Evolutionary conservation across 202 grass and related monocot genomes (phyloP).

Genomic region (Zizania palustris): DNA sequence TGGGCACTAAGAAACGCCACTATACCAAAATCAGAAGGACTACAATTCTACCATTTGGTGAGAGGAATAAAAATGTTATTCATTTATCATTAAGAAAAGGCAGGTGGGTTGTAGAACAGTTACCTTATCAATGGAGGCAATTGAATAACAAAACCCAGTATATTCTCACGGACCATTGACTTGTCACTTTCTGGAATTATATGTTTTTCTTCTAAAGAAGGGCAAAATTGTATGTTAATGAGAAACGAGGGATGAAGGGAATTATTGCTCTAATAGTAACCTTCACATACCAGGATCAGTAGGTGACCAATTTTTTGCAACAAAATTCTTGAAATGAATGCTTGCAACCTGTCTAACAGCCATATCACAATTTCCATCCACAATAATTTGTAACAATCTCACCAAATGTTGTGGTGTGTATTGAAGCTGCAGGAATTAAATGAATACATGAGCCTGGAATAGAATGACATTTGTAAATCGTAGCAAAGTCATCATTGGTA

Average conservation of each 20-base stretch:
- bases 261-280: background rate
- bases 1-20: conserved; percentile 12
- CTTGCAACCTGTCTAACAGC: conserved; percentile 85
- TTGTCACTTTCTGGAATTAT: conserved; percentile 82
- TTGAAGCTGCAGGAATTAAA: conserved; percentile 61
- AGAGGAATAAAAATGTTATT: background rate
- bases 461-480: conserved; percentile 26
- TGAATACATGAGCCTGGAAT: conserved; percentile 15
- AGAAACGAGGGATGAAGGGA: background rate
- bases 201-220: conserved; percentile 55
- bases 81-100: background rate
- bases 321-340: conserved; percentile 98
- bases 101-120: background rate
- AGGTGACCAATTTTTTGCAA: conserved; percentile 84
- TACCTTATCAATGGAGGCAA: conserved; percentile 90
- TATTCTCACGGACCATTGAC: conserved; percentile 75
- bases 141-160: conserved; percentile 81
- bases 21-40: conserved; percentile 9
- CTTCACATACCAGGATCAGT: conserved; percentile 54
- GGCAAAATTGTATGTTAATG: background rate
- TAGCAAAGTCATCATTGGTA: conserved; percentile 5
- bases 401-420: conserved; percentile 80
- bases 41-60: background rate
- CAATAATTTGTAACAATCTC: conserved; percentile 81
- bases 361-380: conserved; percentile 78